Base-by-base conservation (phyloP, 139 green algal genomes). In the Raphidocelis subcapitata region DNA sequence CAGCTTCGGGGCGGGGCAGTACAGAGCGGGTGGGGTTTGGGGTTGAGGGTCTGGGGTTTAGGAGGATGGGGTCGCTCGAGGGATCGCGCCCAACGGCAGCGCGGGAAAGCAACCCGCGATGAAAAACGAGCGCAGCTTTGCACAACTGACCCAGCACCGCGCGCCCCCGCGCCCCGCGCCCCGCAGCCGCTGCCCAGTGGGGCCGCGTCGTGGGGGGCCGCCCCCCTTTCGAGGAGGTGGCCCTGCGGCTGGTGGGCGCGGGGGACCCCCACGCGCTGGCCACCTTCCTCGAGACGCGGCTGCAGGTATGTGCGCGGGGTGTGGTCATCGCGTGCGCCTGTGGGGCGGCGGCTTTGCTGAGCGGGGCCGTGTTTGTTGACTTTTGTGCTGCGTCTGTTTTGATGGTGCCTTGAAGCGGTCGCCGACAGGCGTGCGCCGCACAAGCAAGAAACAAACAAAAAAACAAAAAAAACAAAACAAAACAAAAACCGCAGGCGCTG, bases 221-320 rank as follows among this genome's bases (percentile, higher is more conserved):
- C 12, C 90, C 90, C 5, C 74, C 78, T 15, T 98, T 98, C 79
- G 94, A 98, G 81, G 91, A 98, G 61, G 52, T 97, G 23, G 85
- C 90, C 8, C 80, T 98, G 63, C 76, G 74, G 36, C 81, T 98
- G 55, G 86, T 97, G 68, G 87, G 91, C 36, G 72, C 67, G 0
- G 80, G 79, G 2, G 74, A 78, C 21, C 67, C 69, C 20, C 62
- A 76, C 28, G 67, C 81, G 0, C 37, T 86, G 62, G 35, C 49
- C 12, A 20, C 76, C 18, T 86, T 84, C 77, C 74, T 88, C 14
- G n/a, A 67, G 44, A 85, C 83, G 3, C 79, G 80, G 62, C 69
- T 88, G 18, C 51, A 75, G 29, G 70, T 79, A 0, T 36, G n/a
- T 23, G 26, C 21, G 23, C 12, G 32, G 21, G 54, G 12, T 4